These are phyloP conservation scores for Sapria himalayana DNA, from an alignment of 345 rosid species.

Conservation along the genomic window DNA sequence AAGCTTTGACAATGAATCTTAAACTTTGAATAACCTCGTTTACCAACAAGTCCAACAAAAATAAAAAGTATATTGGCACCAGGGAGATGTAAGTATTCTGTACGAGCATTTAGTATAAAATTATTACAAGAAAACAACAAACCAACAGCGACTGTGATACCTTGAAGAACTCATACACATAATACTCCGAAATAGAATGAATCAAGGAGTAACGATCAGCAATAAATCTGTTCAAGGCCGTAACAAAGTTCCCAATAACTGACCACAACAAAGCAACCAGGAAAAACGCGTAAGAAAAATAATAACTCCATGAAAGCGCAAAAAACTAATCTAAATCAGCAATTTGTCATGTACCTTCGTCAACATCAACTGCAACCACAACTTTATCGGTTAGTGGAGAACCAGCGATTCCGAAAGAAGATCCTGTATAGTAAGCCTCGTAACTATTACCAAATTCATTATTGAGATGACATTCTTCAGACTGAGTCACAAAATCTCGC, in stretches of 20 bases:
- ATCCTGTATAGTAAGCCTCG: slow-evolving; percentile 19
- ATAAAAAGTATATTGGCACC: too few species aligned
- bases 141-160: slow-evolving; percentile 15
- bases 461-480: slow-evolving; percentile 18
- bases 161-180: slow-evolving; percentile 93
- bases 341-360: slow-evolving; percentile 41
- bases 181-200: slow-evolving; percentile 75
- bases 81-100: too few species aligned
- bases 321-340: background rate
- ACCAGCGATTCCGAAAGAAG: slow-evolving; percentile 19
- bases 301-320: background rate
- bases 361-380: slow-evolving; percentile 84
- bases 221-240: slow-evolving; percentile 82
- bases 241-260: slow-evolving; percentile 90
- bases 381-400: slow-evolving; percentile 24
- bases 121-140: too few species aligned
- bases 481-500: slow-evolving; percentile 21
- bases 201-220: slow-evolving; percentile 56
- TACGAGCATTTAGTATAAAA: too few species aligned
- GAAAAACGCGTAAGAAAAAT: background rate
- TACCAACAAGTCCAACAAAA: too few species aligned
- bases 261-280: slow-evolving; percentile 6
- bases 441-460: slow-evolving; percentile 22
- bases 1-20: too few species aligned
- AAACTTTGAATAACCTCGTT: too few species aligned